phyloP scores from a whole-genome alignment of 1,284 basidiomycete species.

The Pascua sp. region DNA sequence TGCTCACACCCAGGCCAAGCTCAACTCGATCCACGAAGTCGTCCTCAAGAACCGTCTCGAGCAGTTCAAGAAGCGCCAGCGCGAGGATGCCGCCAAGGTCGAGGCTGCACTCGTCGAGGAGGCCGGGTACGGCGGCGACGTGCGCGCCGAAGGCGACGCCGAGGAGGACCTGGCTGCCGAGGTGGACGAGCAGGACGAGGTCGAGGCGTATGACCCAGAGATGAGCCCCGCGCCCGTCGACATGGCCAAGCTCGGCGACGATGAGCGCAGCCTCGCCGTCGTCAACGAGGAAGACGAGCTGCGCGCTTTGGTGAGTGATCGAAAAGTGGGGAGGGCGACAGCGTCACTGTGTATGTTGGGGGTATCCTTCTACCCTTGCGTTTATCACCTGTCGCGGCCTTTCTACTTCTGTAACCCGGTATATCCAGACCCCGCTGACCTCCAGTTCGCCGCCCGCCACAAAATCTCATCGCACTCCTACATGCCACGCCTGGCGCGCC shows the following conservation, averaged over 20 bases:
- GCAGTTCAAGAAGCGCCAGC: conserved; percentile 88
- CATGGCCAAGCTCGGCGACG: conserved; percentile 63
- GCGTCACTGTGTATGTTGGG: too few relatives aligned
- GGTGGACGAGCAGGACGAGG: conserved; percentile 45
- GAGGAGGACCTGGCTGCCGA: conserved; percentile 54
- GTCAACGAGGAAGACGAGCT: conserved; percentile 66
- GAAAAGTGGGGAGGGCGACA: too few relatives aligned
- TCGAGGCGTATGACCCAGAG: conserved; percentile 70
- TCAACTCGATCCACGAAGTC: conserved; percentile 88
- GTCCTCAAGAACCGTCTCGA: conserved; percentile 93
- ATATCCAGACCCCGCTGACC: too few relatives aligned
- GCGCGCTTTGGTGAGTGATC: conserved; percentile 40
- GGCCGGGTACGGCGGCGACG: conserved; percentile 48
- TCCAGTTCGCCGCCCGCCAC: conserved; percentile 56
- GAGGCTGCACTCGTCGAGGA: conserved; percentile 77
- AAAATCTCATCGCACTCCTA: conserved; percentile 76
- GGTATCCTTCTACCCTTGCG: too few relatives aligned
- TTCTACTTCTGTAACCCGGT: too few relatives aligned
- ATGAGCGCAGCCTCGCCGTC: conserved; percentile 75
- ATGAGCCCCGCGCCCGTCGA: conserved; percentile 78
- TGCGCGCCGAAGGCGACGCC: conserved; percentile 49
- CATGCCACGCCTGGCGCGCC: conserved; percentile 55
- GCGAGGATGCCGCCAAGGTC: conserved; percentile 88
- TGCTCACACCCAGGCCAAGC: conserved; percentile 64
- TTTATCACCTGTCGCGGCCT: too few relatives aligned